Percentiles rank a stretch among this genome's conserved stretches.
Evolutionary conservation across 306 rosid genomes (phyloP).

Genomic region (Glycyrrhiza uralensis): DNA sequence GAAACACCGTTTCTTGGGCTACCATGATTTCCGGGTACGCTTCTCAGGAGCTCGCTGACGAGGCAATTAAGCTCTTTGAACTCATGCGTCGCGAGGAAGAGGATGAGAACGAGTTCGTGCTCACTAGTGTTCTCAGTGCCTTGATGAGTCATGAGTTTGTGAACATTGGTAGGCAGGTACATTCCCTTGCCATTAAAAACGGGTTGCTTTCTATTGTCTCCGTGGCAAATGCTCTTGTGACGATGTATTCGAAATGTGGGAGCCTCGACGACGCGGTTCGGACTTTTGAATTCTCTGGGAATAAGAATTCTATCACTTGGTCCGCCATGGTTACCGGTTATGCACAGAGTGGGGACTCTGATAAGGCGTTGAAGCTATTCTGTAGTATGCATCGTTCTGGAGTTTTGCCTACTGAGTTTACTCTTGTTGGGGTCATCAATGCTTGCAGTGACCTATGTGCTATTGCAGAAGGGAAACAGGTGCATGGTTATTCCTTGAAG

Average conservation of each 20-base stretch:
- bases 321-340: constrained; percentile 82
- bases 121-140: constrained; percentile 67
- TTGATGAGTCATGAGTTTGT: constrained; percentile 34
- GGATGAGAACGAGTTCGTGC: constrained; percentile 48
- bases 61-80: constrained; percentile 53
- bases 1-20: constrained; percentile 77
- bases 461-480: constrained; percentile 60
- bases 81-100: constrained; percentile 38
- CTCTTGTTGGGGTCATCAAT: constrained; percentile 74
- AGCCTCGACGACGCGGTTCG: constrained; percentile 64
- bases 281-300: constrained; percentile 52
- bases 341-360: constrained; percentile 72
- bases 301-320: constrained; percentile 80
- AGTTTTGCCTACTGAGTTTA: constrained; percentile 54
- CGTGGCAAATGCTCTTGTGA: constrained; percentile 70
- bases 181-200: constrained; percentile 55
- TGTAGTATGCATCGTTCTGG: constrained; percentile 58
- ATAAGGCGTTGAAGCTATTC: constrained; percentile 59
- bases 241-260: constrained; percentile 83
- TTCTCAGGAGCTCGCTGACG: constrained; percentile 30
- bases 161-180: constrained; percentile 59
- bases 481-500: constrained; percentile 68
- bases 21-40: constrained; percentile 82
- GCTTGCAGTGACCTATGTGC: constrained; percentile 73
- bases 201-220: constrained; percentile 62